Conservation (phyloP, 345 rosid genomes). For the Clausena lansium region DNA sequence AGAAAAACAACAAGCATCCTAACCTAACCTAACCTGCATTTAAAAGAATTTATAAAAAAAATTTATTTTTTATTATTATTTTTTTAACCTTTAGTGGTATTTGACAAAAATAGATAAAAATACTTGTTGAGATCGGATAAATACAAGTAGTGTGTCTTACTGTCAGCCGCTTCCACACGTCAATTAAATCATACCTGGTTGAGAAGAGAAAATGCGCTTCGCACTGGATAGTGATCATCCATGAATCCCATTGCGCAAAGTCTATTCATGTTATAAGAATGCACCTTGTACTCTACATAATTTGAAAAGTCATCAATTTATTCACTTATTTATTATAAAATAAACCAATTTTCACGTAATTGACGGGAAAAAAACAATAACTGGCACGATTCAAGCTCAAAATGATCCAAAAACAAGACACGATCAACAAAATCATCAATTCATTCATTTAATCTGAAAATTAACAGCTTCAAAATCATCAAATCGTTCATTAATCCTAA, state of each 20-base stretch:
- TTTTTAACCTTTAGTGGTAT: background rate
- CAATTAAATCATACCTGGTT: slow-evolving; percentile 52
- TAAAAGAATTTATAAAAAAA: background rate
- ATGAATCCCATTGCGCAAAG: slow-evolving; percentile 85
- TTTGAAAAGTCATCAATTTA: background rate
- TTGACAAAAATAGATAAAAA: background rate
- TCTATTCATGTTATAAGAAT: slow-evolving; percentile 84
- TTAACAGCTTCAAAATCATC: background rate
- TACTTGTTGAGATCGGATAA: background rate
- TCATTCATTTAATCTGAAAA: background rate
- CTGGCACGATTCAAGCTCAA: background rate
- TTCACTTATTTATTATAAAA: background rate
- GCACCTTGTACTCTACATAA: slow-evolving; percentile 84
- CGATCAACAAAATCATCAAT: background rate
- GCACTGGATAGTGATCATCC: slow-evolving; percentile 95
- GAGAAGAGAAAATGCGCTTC: slow-evolving; percentile 89
- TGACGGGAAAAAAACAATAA: background rate
- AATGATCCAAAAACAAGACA: background rate
- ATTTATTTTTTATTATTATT: no score
- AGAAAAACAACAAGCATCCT: background rate
- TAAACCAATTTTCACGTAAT: background rate
- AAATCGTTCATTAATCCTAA: background rate
- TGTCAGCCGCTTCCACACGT: background rate
- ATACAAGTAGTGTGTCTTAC: background rate
- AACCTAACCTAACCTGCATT: background rate